Base-by-base conservation (phyloP, 116 monocot genomes). In the Posidonia oceanica region DNA sequence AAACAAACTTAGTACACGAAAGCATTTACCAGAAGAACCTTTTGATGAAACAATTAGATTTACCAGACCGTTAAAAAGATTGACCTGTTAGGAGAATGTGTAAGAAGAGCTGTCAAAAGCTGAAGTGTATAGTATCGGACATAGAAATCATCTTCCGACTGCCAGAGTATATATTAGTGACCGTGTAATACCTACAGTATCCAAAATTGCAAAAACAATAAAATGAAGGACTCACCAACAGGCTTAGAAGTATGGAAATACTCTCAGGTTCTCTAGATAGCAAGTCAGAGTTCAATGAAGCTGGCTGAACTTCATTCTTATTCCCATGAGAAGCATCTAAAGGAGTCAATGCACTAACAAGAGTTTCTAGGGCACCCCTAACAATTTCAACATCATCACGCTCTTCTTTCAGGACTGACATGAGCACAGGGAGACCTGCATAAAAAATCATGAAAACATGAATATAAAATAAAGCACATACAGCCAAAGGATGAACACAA, bases 121-220 rank as follows among this genome's bases (percentile, higher is more conserved):
- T 98, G 97, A 77, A 98, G 92, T 3, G 97, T 98, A 72, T 98
- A 98, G 59, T 98, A 98, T 70, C 97, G 67, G 16, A 98, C 77
- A 75, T 93, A 98, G 58, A 98, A 98, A 61, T 98, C 97, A 80
- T 92, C 97, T 75, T 98, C 97, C 10, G 93, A 92, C 97, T 98
- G 82, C 77, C 64, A 75, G 59, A 64, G 10, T 23, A 68, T 39
- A 3, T 17, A 67, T 67, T 3, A 67, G 42, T 44, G 7, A 42
- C 2, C 3, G 60, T 60, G 60, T 18, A 64, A 3, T 29, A 29
- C 29, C 29, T 29, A 1, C 29, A 29, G 29, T 29, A 29, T 29
- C 29, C 29, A 51, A 38, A 36, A 39, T 64, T 15, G 12, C 39
- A 57, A 11, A 70, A 42, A 74, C 8, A 39, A 67, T 21, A 20